Conservation (phyloP, 148 eudicot genomes). For the Camellia japonica region DNA sequence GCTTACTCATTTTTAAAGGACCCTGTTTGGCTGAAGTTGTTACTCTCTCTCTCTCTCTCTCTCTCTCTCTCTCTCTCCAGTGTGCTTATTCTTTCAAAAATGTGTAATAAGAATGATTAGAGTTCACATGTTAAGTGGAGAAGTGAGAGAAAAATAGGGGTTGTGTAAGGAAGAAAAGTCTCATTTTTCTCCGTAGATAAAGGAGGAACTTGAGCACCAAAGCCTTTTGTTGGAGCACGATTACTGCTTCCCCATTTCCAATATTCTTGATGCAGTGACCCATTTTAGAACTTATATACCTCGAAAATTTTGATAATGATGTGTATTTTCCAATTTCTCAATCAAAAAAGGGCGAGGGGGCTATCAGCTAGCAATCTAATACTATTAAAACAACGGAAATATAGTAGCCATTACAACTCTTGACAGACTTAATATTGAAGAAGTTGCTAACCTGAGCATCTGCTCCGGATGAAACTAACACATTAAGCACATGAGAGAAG, state of each 20-base stretch:
- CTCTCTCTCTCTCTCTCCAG: not conserved
- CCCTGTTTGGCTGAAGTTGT: not conserved
- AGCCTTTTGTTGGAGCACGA: not conserved
- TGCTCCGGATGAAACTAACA: slow-evolving; percentile 86
- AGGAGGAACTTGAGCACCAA: not conserved
- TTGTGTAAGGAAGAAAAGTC: not conserved
- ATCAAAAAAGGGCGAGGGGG: not conserved
- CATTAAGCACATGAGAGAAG: slow-evolving; percentile 69
- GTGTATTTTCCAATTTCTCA: not conserved
- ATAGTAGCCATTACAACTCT: not conserved
- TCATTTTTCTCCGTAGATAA: not conserved
- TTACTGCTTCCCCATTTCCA: not conserved
- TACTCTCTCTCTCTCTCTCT: not conserved
- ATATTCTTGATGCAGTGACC: not conserved
- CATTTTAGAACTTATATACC: not conserved
- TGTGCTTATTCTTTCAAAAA: not conserved
- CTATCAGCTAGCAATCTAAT: not conserved
- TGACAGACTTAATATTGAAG: not conserved
- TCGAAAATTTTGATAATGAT: not conserved
- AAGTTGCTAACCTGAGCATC: slow-evolving; percentile 72
- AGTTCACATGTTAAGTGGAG: not conserved
- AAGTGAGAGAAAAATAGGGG: not conserved
- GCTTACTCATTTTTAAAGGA: not conserved
- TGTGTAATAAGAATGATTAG: not conserved
- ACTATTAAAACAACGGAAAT: not conserved